Percentiles rank a stretch among this genome's conserved stretches.
Evolutionary conservation across 345 rosid species (phyloP).

Genomic region (Citrus maxima): DNA sequence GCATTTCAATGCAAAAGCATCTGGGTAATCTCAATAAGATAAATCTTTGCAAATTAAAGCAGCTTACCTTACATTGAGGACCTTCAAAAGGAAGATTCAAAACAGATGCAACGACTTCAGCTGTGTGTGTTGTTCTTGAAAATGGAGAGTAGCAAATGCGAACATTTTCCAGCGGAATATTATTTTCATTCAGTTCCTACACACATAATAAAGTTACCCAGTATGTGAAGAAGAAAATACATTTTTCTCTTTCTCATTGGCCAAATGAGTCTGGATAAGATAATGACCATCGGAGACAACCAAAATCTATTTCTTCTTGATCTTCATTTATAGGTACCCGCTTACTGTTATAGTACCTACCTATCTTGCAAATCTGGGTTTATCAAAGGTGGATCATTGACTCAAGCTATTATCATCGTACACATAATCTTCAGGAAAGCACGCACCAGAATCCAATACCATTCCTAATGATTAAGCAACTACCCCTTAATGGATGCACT

Average conservation of each 20-base stretch:
- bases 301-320: not conserved
- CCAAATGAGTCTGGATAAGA: not conserved
- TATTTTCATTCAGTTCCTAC: conserved; percentile 71
- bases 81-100: conserved; percentile 64
- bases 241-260: not conserved
- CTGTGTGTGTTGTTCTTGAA: conserved; percentile 84
- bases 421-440: not conserved
- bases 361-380: not conserved
- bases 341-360: not conserved
- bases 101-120: conserved; percentile 62
- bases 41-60: not conserved
- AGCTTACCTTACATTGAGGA: conserved; percentile 70
- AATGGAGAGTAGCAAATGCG: conserved; percentile 92
- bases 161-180: conserved; percentile 50
- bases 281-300: not conserved
- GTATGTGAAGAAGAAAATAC: not conserved
- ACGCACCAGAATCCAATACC: not conserved
- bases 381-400: not conserved
- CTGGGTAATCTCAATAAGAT: not conserved
- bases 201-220: conserved; percentile 1
- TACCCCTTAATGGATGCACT: not conserved
- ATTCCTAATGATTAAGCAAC: not conserved
- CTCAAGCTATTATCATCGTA: not conserved
- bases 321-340: not conserved
- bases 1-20: not conserved